phyloP scores from a whole-genome alignment of 805 yeast genomes.

The Phaffomyces opuntiae region DNA sequence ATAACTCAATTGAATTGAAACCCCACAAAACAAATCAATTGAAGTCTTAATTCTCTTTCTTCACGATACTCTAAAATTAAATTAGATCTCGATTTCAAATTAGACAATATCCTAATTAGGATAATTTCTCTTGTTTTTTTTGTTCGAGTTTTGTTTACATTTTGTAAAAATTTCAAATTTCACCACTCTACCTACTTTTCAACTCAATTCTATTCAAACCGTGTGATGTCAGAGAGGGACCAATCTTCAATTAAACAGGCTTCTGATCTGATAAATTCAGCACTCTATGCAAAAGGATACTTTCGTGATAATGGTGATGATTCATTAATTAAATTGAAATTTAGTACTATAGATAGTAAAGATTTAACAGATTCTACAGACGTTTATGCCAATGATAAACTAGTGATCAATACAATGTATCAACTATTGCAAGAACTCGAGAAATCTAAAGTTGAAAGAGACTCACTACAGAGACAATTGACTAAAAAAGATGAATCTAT shows the following conservation, averaged over 20 bases:
- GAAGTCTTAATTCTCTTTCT: too few species aligned
- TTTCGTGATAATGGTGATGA: conserved; percentile 2
- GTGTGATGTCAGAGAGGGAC: conserved; percentile 3
- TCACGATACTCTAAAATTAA: too few species aligned
- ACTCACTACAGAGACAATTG: not conserved
- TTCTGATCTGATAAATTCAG: conserved; percentile 11
- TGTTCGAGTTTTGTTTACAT: not conserved
- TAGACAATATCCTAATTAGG: not conserved
- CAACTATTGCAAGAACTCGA: conserved; percentile 10
- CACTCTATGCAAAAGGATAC: conserved; percentile 11
- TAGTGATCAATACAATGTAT: conserved; percentile 10
- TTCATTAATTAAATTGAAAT: not conserved
- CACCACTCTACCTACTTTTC: too few species aligned
- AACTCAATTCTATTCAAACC: too few species aligned
- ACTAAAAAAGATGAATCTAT: conserved; percentile 2
- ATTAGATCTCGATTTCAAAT: too few species aligned
- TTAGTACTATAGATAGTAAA: conserved; percentile 1
- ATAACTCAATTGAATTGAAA: too few species aligned
- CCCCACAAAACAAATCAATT: too few species aligned
- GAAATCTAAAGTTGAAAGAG: conserved; percentile 6
- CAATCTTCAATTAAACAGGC: conserved; percentile 7
- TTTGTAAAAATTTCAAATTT: not conserved
- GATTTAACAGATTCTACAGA: conserved; percentile 1
- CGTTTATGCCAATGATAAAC: conserved; percentile 8
- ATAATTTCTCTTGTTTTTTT: not conserved